Percentiles rank a stretch among this genome's conserved stretches.
Conservation (phyloP, 176 grass and related monocot species). For the barley (Hordeum vulgare) region MorexV3_pseudomolecules_assembly NC_058521.1:604074372-604074871, state of each 20-base stretch:
- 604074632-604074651: background rate
- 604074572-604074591: background rate
- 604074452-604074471: background rate
- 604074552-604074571: background rate
- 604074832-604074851: no score
- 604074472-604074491: background rate
- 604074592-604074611: background rate
- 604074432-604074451: no score
- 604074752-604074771: background rate
- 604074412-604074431: no score
- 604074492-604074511: constrained; percentile 13
- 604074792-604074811: background rate
- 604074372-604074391: background rate
- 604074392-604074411: background rate
- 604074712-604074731: background rate
- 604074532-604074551: background rate
- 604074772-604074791: background rate
- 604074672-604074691: background rate
- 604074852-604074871: no score
- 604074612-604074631: background rate
- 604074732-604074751: background rate
- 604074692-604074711: background rate
- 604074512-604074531: constrained; percentile 15
- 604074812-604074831: background rate
- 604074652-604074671: no score